Conservation (phyloP, 352 stramenopile species). For the Globisporangium recalcitrans region DNA sequence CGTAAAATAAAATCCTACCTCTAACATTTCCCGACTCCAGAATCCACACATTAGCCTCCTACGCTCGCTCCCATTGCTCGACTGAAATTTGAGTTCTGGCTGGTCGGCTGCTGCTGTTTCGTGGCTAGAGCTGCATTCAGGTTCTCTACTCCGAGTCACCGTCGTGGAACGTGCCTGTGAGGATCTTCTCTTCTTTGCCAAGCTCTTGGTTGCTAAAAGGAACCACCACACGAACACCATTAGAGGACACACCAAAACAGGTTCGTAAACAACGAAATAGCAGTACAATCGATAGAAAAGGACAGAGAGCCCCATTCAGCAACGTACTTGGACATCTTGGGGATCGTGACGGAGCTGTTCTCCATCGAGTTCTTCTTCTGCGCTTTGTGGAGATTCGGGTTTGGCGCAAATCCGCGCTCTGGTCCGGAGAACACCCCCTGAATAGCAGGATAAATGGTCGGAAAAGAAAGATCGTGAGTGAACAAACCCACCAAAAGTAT, state of each 20-base stretch:
- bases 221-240: too few species aligned
- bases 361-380: constrained; percentile 42
- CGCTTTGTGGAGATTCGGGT: constrained; percentile 24
- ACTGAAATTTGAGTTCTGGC: too few species aligned
- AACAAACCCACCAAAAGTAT: too few species aligned
- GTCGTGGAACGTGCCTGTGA: constrained; percentile 58
- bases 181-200: constrained; percentile 62
- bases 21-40: too few species aligned
- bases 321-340: constrained; percentile 37
- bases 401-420: constrained; percentile 35
- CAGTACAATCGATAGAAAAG: too few species aligned
- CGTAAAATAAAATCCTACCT: neutral
- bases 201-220: constrained; percentile 32
- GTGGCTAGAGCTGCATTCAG: neutral
- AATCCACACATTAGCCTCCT: too few species aligned
- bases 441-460: neutral
- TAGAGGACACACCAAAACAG: neutral
- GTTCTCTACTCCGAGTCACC: constrained; percentile 48
- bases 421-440: constrained; percentile 30
- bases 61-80: too few species aligned
- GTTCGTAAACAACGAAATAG: too few species aligned
- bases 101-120: neutral
- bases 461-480: neutral
- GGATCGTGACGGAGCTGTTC: constrained; percentile 28
- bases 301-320: too few species aligned